A percentile compares a stretch with the other conserved stretches of the same genome.
phyloP scores from a whole-genome alignment of 2,329 filamentous ascomycete species.

The Fusarium caatingaense region DNA sequence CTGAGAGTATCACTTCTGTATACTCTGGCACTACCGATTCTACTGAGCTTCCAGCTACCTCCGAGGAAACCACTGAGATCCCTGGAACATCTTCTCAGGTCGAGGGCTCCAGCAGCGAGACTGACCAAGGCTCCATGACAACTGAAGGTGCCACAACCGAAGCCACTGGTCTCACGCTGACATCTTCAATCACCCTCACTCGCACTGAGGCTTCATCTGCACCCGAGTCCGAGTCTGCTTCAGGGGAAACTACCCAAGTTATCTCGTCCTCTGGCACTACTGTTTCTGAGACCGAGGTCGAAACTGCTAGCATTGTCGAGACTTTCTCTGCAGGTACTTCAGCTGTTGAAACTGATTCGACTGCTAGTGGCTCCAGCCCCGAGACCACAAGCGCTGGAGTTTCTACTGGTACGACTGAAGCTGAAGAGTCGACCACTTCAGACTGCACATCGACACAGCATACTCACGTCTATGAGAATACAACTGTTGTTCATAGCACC shows the following conservation, averaged over 20 bases:
- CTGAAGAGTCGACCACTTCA: constrained; percentile 13
- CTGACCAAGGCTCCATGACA: constrained; percentile 9
- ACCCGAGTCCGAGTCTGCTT: background rate
- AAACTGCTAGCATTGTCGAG: background rate
- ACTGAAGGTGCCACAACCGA: background rate
- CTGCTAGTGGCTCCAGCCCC: background rate
- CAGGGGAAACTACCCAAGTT: background rate
- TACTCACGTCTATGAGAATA: constrained; percentile 34
- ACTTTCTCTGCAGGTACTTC: background rate
- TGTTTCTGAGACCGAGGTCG: background rate
- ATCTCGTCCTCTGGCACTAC: constrained; percentile 5
- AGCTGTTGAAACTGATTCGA: background rate
- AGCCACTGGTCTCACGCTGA: background rate
- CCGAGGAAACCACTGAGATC: background rate
- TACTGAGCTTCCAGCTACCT: background rate
- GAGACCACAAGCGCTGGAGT: background rate
- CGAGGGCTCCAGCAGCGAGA: constrained; percentile 1
- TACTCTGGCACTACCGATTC: background rate
- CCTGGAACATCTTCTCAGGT: background rate
- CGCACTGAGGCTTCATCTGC: constrained; percentile 1
- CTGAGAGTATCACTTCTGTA: constrained; percentile 10
- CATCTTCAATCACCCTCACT: constrained; percentile 14
- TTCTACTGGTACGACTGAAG: background rate
- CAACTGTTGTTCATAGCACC: constrained; percentile 25
- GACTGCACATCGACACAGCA: constrained; percentile 18